phyloP scores from a whole-genome alignment of 2,329 filamentous ascomycete genomes.

The Coniochaeta prunicola region DNA sequence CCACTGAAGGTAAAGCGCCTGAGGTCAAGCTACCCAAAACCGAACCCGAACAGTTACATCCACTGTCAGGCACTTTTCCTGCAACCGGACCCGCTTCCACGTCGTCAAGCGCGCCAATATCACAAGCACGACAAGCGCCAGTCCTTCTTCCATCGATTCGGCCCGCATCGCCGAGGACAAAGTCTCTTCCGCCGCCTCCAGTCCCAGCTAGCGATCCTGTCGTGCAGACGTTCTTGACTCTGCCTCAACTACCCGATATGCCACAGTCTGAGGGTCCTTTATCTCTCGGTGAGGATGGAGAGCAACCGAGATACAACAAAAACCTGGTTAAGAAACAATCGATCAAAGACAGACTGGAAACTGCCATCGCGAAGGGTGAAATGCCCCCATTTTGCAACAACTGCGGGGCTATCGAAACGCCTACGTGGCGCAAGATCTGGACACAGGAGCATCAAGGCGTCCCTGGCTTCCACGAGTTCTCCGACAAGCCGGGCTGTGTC shows the following conservation, averaged over 20 bases:
- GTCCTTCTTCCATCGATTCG: background rate
- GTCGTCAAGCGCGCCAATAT: background rate
- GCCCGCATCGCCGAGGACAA: background rate
- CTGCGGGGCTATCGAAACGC: conserved; percentile 91
- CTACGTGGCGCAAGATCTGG: conserved; percentile 92
- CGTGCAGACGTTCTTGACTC: conserved; percentile 17
- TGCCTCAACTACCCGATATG: conserved; percentile 14
- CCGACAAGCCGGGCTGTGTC: conserved; percentile 64
- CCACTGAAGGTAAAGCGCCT: no score
- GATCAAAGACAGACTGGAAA: conserved; percentile 51
- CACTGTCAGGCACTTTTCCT: background rate
- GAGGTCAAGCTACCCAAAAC: background rate
- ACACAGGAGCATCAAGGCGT: conserved; percentile 66
- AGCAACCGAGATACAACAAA: conserved; percentile 50
- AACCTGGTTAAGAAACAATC: conserved; percentile 56
- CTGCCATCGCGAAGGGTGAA: conserved; percentile 67
- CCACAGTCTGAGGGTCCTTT: conserved; percentile 19
- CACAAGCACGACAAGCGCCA: background rate
- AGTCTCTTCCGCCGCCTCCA: conserved; percentile 7
- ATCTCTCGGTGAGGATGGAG: conserved; percentile 31
- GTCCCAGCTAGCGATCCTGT: conserved; percentile 42
- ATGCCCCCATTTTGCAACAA: conserved; percentile 87
- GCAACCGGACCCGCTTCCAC: background rate
- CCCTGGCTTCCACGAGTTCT: conserved; percentile 63
- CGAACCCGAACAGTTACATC: background rate